Percentiles rank a stretch among this genome's conserved stretches.
These are phyloP conservation scores for Cladosporium sp. DNA, from an alignment of 2,329 filamentous ascomycete species.

Conservation along the genomic window DNA sequence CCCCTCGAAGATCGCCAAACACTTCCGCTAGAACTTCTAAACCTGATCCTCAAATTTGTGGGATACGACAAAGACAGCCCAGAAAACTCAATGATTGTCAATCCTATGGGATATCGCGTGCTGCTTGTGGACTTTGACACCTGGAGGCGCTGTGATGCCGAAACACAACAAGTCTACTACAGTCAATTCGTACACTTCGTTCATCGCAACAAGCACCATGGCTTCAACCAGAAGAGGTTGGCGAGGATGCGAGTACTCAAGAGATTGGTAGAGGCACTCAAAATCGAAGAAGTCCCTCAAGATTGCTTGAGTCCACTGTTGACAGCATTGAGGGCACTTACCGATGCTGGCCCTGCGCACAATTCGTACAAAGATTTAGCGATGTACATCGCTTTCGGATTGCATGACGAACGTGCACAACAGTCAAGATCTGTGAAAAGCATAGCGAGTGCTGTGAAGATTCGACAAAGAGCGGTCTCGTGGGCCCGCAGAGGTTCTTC, in stretches of 20 bases:
- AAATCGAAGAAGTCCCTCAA: constrained; percentile 73
- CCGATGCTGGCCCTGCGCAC: constrained; percentile 77
- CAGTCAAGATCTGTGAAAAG: constrained; percentile 26
- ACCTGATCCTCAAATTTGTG: constrained; percentile 78
- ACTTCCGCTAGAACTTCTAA: constrained; percentile 64
- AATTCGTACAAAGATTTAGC: constrained; percentile 85
- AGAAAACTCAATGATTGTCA: constrained; percentile 88
- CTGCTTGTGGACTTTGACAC: constrained; percentile 90
- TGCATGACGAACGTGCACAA: constrained; percentile 62
- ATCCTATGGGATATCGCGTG: constrained; percentile 89
- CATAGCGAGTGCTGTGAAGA: constrained; percentile 31
- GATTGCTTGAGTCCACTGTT: constrained; percentile 76
- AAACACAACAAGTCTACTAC: constrained; percentile 87
- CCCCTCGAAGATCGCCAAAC: constrained; percentile 49
- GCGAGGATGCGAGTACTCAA: constrained; percentile 92
- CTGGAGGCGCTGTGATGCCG: constrained; percentile 76
- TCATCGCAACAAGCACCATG: constrained; percentile 84
- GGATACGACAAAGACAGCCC: constrained; percentile 81
- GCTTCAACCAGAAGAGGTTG: constrained; percentile 86
- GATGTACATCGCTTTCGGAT: constrained; percentile 88
- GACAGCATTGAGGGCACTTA: constrained; percentile 73
- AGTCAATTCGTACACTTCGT: constrained; percentile 87
- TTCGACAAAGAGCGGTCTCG: constrained; percentile 31
- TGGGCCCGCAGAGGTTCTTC: constrained; percentile 31
- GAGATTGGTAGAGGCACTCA: constrained; percentile 83